Conservation (phyloP, 2,329 filamentous ascomycete species). For the Nannizzia gypsea region DNA sequence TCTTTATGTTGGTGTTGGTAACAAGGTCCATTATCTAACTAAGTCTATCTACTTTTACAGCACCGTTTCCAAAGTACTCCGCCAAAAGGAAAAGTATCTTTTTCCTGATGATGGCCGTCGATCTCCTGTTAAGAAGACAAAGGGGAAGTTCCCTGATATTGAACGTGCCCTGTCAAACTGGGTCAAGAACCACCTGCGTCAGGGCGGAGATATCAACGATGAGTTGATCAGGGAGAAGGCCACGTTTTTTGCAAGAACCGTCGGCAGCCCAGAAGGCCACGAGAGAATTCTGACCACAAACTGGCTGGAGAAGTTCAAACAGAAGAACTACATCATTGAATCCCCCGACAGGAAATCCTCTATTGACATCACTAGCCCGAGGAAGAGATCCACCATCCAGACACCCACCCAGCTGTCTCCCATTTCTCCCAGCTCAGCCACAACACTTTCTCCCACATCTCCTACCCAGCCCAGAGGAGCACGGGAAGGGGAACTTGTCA, state of each 20-base stretch:
- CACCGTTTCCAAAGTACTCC: constrained; percentile 95
- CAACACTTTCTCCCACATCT: constrained; percentile 59
- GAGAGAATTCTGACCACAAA: constrained; percentile 58
- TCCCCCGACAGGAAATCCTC: constrained; percentile 45
- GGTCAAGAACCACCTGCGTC: constrained; percentile 67
- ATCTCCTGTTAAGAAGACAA: constrained; percentile 69
- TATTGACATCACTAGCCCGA: constrained; percentile 32
- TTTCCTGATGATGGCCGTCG: constrained; percentile 65
- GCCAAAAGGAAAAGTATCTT: constrained; percentile 89
- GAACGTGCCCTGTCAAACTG: constrained; percentile 83
- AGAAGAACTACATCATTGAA: constrained; percentile 59
- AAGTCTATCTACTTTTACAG: constrained; percentile 41
- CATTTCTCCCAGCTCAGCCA: constrained; percentile 54
- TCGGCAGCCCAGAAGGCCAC: constrained; percentile 58
- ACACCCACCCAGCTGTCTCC: constrained; percentile 60
- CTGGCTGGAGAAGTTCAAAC: constrained; percentile 94
- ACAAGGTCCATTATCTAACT: constrained; percentile 7
- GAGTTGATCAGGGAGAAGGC: constrained; percentile 78
- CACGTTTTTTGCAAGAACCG: constrained; percentile 63
- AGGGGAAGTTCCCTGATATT: constrained; percentile 80
- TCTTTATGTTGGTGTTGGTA: constrained; percentile 5
- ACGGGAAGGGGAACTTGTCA: constrained; percentile 47
- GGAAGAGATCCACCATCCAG: constrained; percentile 39
- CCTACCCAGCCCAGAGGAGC: constrained; percentile 55
- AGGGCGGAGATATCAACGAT: constrained; percentile 62